Evolutionary conservation across 805 yeast genomes (phyloP).

Genomic region (Jamesozyma jinghongensis): DNA sequence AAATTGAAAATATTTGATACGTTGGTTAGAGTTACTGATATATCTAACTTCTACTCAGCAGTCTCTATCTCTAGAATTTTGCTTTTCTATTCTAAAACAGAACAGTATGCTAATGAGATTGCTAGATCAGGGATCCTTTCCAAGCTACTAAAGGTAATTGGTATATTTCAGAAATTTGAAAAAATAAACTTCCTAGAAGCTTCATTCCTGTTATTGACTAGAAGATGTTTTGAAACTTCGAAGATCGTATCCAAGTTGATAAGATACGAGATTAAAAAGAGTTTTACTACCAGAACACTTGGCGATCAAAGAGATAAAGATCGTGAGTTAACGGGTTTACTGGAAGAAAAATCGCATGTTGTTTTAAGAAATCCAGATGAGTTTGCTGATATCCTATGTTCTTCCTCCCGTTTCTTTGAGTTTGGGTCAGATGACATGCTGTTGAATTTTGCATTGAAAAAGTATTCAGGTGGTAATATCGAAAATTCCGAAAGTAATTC

Average conservation of each 20-base stretch:
- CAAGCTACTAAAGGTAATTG: constrained; percentile 39
- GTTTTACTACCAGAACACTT: constrained; percentile 32
- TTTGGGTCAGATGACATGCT: constrained; percentile 34
- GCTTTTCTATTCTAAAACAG: constrained; percentile 43
- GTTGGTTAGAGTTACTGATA: constrained; percentile 34
- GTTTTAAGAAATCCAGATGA: constrained; percentile 39
- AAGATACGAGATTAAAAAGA: constrained; percentile 40
- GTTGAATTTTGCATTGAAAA: constrained; percentile 20
- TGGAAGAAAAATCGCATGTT: constrained; percentile 44
- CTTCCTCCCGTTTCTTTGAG: constrained; percentile 36
- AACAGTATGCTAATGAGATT: constrained; percentile 34
- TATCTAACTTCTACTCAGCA: constrained; percentile 41
- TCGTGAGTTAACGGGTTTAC: constrained; percentile 38
- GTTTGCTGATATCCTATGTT: constrained; percentile 39
- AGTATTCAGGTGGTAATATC: constrained; percentile 16
- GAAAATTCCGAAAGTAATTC: constrained; percentile 3
- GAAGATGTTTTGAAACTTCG: constrained; percentile 62
- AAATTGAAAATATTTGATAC: constrained; percentile 35
- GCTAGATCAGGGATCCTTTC: constrained; percentile 40
- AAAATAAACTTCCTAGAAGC: constrained; percentile 37
- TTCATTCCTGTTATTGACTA: constrained; percentile 43
- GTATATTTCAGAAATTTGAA: constrained; percentile 30
- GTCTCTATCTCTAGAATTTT: constrained; percentile 46
- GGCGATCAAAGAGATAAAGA: constrained; percentile 27
- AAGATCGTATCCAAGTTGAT: constrained; percentile 42